phyloP scores from a whole-genome alignment of 2,329 filamentous ascomycete genomes.

The Fusarium phyllophilum region DNA sequence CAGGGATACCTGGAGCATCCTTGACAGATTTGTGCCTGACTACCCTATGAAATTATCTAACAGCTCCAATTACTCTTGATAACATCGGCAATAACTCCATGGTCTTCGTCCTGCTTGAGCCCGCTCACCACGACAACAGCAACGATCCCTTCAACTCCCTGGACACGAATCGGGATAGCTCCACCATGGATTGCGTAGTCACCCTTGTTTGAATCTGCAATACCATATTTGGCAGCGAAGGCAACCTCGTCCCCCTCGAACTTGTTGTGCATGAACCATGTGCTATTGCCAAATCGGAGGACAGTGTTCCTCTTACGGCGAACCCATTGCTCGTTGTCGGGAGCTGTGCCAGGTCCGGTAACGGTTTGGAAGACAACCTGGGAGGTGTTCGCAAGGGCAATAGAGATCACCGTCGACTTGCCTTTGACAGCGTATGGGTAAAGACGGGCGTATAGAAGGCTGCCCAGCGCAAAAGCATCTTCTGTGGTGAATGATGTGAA shows the following conservation, averaged over 20 bases:
- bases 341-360: conserved; percentile 72
- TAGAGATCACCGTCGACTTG: conserved; percentile 68
- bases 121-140: conserved; percentile 81
- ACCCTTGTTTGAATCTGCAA: conserved; percentile 65
- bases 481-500: conserved; percentile 67
- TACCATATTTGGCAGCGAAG: conserved; percentile 73
- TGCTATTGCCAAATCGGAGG: conserved; percentile 74
- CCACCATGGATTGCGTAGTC: conserved; percentile 83
- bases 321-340: conserved; percentile 79
- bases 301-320: conserved; percentile 77
- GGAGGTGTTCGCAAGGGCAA: conserved; percentile 66
- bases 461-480: conserved; percentile 73
- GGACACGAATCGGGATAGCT: conserved; percentile 76
- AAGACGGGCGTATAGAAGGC: conserved; percentile 71
- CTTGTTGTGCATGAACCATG: conserved; percentile 78
- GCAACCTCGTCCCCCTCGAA: conserved; percentile 69
- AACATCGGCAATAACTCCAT: conserved; percentile 78
- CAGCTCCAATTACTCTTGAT: conserved; percentile 63
- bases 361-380: conserved; percentile 77
- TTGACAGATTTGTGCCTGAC: background rate
- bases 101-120: conserved; percentile 80
- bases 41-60: conserved; percentile 1
- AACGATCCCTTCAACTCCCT: conserved; percentile 78
- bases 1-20: background rate
- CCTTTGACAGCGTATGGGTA: conserved; percentile 55